Evolutionary conservation across 176 grass and related monocot genomes (phyloP).

Genomic region (Cymbopogon citratus): DNA sequence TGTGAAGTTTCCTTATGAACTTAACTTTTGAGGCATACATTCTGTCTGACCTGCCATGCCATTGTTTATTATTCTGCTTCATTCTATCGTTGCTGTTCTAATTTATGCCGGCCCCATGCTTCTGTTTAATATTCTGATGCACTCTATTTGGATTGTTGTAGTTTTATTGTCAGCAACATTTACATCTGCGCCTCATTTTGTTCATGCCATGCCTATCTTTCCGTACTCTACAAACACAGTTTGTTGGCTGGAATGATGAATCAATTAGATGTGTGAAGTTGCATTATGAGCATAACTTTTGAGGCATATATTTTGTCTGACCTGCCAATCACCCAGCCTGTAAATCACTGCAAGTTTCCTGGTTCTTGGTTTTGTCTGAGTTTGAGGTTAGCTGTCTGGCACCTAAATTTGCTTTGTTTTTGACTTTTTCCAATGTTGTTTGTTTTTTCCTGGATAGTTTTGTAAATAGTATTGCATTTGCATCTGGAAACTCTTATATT

Average conservation of each 20-base stretch:
- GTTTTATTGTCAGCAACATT: neutral
- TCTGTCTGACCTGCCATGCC: neutral
- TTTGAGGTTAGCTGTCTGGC: neutral
- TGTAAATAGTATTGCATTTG: neutral
- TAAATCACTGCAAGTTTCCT: neutral
- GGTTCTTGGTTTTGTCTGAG: neutral
- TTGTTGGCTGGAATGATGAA: constrained; percentile 22
- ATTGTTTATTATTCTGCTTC: neutral
- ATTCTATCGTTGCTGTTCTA: neutral
- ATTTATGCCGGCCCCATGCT: neutral
- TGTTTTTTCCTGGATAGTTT: neutral
- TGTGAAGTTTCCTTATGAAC: constrained; percentile 1
- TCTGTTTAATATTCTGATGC: neutral
- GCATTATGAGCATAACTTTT: constrained; percentile 10
- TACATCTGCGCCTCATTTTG: neutral
- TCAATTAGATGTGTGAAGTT: constrained; percentile 23
- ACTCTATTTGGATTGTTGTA: neutral
- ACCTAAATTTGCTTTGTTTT: neutral
- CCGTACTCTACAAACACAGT: neutral
- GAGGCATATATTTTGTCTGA: constrained; percentile 19
- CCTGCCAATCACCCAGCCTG: neutral
- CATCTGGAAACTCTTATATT: neutral
- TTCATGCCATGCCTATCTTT: neutral
- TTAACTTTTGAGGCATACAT: constrained; percentile 2
- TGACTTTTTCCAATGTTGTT: neutral